These are phyloP conservation scores for Phallus indusiatus DNA, from an alignment of 768 basidiomycete genomes.

Conservation along the genomic window DNA sequence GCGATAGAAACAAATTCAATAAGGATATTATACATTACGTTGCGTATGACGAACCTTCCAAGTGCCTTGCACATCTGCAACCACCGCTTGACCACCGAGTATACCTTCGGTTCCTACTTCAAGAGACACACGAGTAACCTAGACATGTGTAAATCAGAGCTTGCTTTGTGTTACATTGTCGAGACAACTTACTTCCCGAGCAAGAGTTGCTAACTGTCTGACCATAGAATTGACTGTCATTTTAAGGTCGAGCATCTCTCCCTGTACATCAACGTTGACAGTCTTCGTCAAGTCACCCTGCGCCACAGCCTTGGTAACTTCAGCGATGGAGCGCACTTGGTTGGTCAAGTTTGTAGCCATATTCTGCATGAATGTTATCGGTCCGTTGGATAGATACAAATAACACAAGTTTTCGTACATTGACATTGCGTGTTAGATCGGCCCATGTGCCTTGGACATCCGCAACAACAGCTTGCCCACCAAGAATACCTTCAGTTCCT, in stretches of 20 bases:
- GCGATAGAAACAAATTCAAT: neutral
- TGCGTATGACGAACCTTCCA: conserved; percentile 65
- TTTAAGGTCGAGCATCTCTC: conserved; percentile 86
- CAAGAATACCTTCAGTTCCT: conserved; percentile 83
- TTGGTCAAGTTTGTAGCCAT: conserved; percentile 81
- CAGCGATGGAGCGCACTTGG: conserved; percentile 87
- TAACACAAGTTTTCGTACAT: conserved; percentile 44
- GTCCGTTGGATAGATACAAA: neutral
- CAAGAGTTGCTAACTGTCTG: conserved; percentile 58
- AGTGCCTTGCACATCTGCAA: conserved; percentile 89
- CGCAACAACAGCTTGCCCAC: conserved; percentile 83
- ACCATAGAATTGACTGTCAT: conserved; percentile 77
- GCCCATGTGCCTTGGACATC: conserved; percentile 93
- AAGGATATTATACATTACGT: conserved; percentile 16
- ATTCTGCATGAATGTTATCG: conserved; percentile 41
- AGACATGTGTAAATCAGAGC: conserved; percentile 15
- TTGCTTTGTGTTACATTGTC: neutral
- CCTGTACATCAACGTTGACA: conserved; percentile 88
- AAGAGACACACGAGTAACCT: conserved; percentile 81
- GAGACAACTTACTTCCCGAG: conserved; percentile 40
- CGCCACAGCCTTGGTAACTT: conserved; percentile 71
- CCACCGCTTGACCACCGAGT: conserved; percentile 85
- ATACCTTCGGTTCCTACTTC: conserved; percentile 93
- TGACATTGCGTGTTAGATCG: conserved; percentile 82
- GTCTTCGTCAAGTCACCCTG: conserved; percentile 74